Conservation (phyloP, 2,329 filamentous ascomycete species). For the Nemania sp. region DNA sequence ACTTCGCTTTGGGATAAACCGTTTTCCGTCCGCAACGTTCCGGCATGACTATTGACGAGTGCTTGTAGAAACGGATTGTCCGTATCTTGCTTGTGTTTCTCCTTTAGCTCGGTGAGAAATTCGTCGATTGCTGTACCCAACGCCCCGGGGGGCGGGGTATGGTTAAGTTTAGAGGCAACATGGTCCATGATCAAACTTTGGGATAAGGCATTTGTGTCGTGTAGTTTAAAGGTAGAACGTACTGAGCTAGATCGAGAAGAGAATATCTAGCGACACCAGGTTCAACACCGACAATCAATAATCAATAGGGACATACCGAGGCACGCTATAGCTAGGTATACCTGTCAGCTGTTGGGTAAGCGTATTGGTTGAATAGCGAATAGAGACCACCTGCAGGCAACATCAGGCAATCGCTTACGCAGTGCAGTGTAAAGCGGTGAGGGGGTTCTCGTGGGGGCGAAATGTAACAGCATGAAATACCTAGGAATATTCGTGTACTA, state of each 20-base stretch:
- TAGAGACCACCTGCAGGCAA: too few relatives aligned
- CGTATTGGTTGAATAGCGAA: too few relatives aligned
- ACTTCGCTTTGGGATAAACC: conserved; percentile 24
- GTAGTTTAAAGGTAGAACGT: not conserved
- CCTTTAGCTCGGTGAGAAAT: conserved; percentile 24
- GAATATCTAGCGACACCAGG: not conserved
- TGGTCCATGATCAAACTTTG: not conserved
- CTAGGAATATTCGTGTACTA: too few relatives aligned
- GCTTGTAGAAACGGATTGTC: conserved; percentile 28
- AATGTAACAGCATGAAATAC: not conserved
- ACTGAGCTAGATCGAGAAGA: not conserved
- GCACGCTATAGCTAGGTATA: too few relatives aligned
- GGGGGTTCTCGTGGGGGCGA: not conserved
- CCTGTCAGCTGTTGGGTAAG: too few relatives aligned
- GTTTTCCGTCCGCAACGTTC: not conserved
- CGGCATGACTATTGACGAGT: conserved; percentile 8
- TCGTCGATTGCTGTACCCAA: conserved; percentile 26
- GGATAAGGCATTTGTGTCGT: conserved; percentile 4
- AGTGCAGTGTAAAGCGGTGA: too few relatives aligned
- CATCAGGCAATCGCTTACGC: not conserved
- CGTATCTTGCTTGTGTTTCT: conserved; percentile 28
- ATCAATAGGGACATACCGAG: too few relatives aligned
- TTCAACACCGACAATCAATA: not conserved
- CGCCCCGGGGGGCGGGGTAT: not conserved
- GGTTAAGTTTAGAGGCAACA: not conserved